Percentiles rank a stretch among this genome's conserved stretches.
Conservation (phyloP, 2,329 filamentous ascomycete species). For the Teratosphaeria gauchensis region DNA sequence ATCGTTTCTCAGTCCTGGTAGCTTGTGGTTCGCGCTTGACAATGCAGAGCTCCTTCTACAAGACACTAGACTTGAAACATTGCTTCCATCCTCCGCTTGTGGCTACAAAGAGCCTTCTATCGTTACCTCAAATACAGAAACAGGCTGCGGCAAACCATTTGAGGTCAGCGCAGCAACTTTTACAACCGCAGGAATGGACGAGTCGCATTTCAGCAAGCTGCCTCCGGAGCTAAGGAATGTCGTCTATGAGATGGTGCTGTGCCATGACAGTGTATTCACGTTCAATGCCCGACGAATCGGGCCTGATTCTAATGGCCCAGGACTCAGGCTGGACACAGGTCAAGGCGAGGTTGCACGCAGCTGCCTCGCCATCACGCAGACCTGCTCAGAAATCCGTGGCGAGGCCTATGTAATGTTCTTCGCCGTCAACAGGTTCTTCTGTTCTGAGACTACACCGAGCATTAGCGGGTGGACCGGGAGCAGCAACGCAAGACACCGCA, state of each 20-base stretch:
- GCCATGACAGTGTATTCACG: background rate
- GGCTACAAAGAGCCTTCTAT: background rate
- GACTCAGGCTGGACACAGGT: no score
- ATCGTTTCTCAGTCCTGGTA: no score
- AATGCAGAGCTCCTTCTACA: background rate
- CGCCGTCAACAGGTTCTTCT: background rate
- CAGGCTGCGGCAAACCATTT: background rate
- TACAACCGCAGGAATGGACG: background rate
- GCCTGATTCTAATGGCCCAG: background rate
- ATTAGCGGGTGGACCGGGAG: no score
- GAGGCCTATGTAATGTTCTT: background rate
- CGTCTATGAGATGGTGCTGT: background rate
- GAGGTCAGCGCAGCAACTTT: background rate
- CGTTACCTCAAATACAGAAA: background rate
- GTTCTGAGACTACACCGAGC: no score
- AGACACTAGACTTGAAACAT: background rate
- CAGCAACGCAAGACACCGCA: background rate
- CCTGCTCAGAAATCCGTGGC: background rate
- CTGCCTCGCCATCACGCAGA: background rate
- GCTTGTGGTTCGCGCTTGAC: no score
- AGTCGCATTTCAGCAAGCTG: constrained; percentile 1
- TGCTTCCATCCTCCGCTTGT: background rate
- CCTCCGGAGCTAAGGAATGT: background rate
- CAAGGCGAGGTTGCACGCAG: background rate
- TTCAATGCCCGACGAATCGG: no score